Percentiles rank a stretch among this genome's conserved stretches.
Evolutionary conservation across 1,284 basidiomycete genomes (phyloP).

Genomic region (Tremellales sp.): DNA sequence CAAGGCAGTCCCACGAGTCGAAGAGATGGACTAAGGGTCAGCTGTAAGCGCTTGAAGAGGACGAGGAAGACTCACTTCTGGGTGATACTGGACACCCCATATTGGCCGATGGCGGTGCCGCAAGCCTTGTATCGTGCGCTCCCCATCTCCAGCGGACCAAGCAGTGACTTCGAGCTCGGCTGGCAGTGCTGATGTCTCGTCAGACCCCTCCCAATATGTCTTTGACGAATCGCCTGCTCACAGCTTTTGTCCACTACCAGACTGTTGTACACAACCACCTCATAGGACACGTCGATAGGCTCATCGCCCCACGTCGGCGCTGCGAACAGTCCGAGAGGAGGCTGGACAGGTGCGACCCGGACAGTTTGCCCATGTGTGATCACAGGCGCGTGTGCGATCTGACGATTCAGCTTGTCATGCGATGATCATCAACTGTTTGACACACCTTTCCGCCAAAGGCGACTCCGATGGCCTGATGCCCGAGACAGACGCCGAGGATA

Average conservation of each 20-base stretch:
- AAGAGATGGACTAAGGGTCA: constrained; percentile 48
- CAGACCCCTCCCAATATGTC: not conserved
- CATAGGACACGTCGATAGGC: constrained; percentile 46
- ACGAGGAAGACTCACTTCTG: constrained; percentile 56
- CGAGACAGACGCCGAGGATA: constrained; percentile 68
- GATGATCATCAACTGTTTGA: constrained; percentile 46
- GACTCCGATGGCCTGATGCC: constrained; percentile 81
- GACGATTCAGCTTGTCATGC: not conserved
- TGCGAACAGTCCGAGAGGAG: constrained; percentile 31
- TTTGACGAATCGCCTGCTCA: constrained; percentile 13
- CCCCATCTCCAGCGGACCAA: constrained; percentile 40
- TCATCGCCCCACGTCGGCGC: constrained; percentile 28
- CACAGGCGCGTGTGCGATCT: constrained; percentile 47
- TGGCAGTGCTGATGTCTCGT: constrained; percentile 43
- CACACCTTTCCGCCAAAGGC: constrained; percentile 63
- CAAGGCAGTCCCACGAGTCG: constrained; percentile 42
- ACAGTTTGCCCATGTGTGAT: constrained; percentile 73
- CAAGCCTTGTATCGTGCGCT: constrained; percentile 46
- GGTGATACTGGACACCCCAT: constrained; percentile 95
- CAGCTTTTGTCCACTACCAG: constrained; percentile 49
- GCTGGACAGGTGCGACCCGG: constrained; percentile 48
- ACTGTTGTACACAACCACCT: constrained; percentile 76
- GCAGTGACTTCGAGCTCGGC: constrained; percentile 51
- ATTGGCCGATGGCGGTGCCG: constrained; percentile 65
- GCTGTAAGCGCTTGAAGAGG: not conserved